phyloP scores from a whole-genome alignment of 495 filamentous ascomycete genomes.

The Halenospora varia region DNA sequence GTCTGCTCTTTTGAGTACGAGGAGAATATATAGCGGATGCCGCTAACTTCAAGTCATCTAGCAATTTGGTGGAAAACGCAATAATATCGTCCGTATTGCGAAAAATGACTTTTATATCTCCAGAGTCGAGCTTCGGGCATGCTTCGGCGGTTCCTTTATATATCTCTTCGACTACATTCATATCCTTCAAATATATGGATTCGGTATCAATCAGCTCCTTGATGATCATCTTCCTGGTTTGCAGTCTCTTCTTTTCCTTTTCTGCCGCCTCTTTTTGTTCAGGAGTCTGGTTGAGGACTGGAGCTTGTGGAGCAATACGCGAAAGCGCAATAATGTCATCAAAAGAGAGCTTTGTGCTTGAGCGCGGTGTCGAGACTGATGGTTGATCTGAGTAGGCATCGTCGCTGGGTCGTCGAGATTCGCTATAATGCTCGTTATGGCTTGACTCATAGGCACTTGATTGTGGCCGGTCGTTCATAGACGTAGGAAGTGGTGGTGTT shows the following conservation, averaged over 20 bases:
- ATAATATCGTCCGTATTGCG: slow-evolving; percentile 85
- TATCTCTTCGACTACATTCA: slow-evolving; percentile 94
- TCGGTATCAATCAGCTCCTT: slow-evolving; percentile 93
- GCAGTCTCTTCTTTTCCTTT: slow-evolving; percentile 15
- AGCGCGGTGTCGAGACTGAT: slow-evolving; percentile 20
- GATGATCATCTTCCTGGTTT: slow-evolving; percentile 69
- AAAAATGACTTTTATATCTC: slow-evolving; percentile 85
- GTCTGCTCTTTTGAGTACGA: slow-evolving; percentile 23
- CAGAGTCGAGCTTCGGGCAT: slow-evolving; percentile 69
- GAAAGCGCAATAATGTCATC: slow-evolving; percentile 2
- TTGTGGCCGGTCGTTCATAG: slow-evolving; percentile 34
- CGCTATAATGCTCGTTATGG: slow-evolving; percentile 11
- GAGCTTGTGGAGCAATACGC: not conserved
- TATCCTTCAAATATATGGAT: slow-evolving; percentile 78
- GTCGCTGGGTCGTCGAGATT: slow-evolving; percentile 21
- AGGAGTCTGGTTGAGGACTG: not conserved
- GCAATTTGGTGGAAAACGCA: slow-evolving; percentile 72
- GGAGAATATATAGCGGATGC: slow-evolving; percentile 67
- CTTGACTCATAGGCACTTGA: slow-evolving; percentile 28
- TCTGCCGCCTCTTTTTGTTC: slow-evolving; percentile 15
- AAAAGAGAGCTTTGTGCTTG: slow-evolving; percentile 20
- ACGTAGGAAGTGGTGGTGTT: slow-evolving; percentile 33
- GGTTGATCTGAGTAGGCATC: slow-evolving; percentile 18
- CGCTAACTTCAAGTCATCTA: slow-evolving; percentile 72
- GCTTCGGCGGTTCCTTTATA: slow-evolving; percentile 93